Evolutionary conservation across 1,284 basidiomycete genomes (phyloP), one percentile per base, ranked within the genome.

Genomic region (Volvariella volvacea): DNA sequence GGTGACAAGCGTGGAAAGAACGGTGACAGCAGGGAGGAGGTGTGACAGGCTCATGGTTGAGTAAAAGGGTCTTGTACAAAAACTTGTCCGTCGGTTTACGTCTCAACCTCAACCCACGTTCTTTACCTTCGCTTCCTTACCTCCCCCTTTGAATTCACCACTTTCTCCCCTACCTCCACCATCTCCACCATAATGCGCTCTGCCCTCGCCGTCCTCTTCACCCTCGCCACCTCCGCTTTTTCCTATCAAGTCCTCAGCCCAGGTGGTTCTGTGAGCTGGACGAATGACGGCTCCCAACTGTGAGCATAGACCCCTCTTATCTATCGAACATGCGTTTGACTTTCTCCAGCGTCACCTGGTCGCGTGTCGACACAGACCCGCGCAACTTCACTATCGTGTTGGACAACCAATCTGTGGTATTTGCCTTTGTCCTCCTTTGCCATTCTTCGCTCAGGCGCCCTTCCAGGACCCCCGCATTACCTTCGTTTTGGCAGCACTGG

Each of bases 371-470:
- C 48, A 83, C 83, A 15, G 87, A 90, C 56, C 58, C 75, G 0
- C 37, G 48, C 43, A 87, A 76, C 65, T 90, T 92, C 62, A 77
- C 82, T 9, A 70, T 76, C 41, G 64, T 88, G 42, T 71, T 92
- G 42, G 71, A 70, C 53, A 87, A 89, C 64, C 61, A 70, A 59
- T 86, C 68, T 33, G 42, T 55, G 51, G n/a, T 15, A n/a, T 10
- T n/a, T 32, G 4, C 33, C 38, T 20, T 38, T 46, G 49, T 21
- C 30, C 34, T 6, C 14, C 43, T 20, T 22, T 49, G 7, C 31
- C 49, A 19, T 42, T 34, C 31, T 47, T 51, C 41, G 15, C 25
- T n/a, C 44, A 42, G 51, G 43, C 20, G 19, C 20, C 22, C 33
- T 39, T 12, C 15, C 15, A 63, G 62, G 61, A 68, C 45, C 48